Percentiles rank a stretch among this genome's conserved stretches.
Evolutionary conservation across 2,329 filamentous ascomycete species (phyloP).

Genomic region (Colletotrichum sp.): DNA sequence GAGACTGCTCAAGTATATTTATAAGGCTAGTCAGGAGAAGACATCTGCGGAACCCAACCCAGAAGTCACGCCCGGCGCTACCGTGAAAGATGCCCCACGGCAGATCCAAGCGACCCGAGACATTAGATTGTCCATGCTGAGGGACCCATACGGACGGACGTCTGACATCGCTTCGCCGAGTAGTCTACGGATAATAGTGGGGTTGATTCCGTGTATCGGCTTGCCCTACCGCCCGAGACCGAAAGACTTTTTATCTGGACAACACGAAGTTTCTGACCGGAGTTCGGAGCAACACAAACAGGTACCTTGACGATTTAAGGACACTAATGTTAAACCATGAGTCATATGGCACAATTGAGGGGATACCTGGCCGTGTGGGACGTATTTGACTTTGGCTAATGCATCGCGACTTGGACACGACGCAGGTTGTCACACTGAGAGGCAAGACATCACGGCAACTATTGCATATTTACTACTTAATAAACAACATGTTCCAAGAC

Average conservation of each 20-base stretch:
- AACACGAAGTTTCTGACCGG: not conserved
- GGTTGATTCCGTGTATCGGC: not conserved
- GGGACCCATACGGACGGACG: not conserved
- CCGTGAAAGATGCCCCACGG: not conserved
- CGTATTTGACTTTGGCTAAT: not conserved
- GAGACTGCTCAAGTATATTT: not conserved
- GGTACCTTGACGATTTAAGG: not conserved
- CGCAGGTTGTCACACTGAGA: not conserved
- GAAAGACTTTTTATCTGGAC: not conserved
- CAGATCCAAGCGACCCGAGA: not conserved
- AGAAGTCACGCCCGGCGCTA: not conserved
- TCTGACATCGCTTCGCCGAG: not conserved
- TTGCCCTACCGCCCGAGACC: not conserved
- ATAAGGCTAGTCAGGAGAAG: not conserved
- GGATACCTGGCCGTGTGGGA: not conserved
- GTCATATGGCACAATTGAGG: not conserved
- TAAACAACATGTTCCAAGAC: not conserved
- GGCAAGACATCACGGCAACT: not conserved
- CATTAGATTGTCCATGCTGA: not conserved
- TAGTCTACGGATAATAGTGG: not conserved
- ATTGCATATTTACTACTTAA: not conserved
- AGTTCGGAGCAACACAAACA: not conserved
- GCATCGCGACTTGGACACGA: not conserved
- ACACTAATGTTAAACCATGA: not conserved
- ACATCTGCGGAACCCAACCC: not conserved